Conservation (phyloP, 305 asterid species). For the Fraxinus latifolia region DNA sequence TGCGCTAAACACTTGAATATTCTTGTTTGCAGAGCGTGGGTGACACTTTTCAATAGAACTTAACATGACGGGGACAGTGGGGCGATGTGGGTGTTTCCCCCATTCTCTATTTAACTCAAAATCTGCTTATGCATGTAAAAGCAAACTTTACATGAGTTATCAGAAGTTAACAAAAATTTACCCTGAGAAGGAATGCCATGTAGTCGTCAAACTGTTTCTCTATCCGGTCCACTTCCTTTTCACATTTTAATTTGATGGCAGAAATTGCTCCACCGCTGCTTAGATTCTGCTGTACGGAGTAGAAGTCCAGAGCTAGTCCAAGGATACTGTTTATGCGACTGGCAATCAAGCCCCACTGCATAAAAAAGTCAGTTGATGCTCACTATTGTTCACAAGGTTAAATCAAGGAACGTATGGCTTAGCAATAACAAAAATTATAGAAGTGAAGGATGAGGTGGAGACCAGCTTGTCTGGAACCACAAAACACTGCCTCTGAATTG, state of each 20-base stretch:
- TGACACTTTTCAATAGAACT: not conserved
- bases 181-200: constrained; percentile 94
- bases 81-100: not conserved
- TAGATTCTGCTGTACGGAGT: constrained; percentile 65
- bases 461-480: constrained; percentile 99
- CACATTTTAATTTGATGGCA: constrained; percentile 73
- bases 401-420: constrained; percentile 5
- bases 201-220: constrained; percentile 92
- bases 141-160: not conserved
- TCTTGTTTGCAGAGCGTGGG: not conserved
- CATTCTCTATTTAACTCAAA: not conserved
- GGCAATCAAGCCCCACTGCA: constrained; percentile 94
- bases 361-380: not conserved
- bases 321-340: constrained; percentile 91
- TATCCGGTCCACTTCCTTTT: constrained; percentile 80
- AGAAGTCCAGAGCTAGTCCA: constrained; percentile 85
- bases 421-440: not conserved
- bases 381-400: constrained; percentile 16
- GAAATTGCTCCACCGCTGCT: constrained; percentile 71
- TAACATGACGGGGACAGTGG: not conserved
- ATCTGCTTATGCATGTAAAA: not conserved
- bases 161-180: constrained; percentile 29
- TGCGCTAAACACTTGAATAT: not conserved
- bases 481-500: constrained; percentile 89
- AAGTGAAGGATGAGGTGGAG: constrained; percentile 19